These are phyloP conservation scores for Hyaloscypha variabilis DNA, from an alignment of 495 filamentous ascomycete species.

Conservation along the genomic window DNA sequence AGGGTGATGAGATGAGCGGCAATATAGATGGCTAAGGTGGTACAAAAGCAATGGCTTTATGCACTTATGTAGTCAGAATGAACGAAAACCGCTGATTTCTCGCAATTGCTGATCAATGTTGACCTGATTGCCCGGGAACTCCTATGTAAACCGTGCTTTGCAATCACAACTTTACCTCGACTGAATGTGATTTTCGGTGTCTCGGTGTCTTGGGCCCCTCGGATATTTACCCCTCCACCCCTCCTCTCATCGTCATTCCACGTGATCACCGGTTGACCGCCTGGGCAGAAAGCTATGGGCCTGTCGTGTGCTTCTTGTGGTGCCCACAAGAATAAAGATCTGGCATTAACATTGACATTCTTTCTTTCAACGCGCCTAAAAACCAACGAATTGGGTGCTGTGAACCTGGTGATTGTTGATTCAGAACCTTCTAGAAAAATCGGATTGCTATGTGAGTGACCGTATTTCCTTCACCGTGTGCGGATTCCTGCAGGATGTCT, in stretches of 20 bases:
- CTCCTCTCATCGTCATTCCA: neutral
- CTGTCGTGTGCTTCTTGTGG: neutral
- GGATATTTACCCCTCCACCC: neutral
- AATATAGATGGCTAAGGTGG: neutral
- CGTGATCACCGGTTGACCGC: neutral
- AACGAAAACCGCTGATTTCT: neutral
- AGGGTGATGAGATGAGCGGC: neutral
- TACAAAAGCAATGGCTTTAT: constrained; percentile 4
- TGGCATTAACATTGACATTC: neutral
- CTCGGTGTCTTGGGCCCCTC: too few species aligned
- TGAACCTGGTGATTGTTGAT: neutral
- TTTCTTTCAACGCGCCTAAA: neutral
- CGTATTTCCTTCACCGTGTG: constrained; percentile 6
- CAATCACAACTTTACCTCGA: too few species aligned
- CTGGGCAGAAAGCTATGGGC: neutral
- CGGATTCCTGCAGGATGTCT: neutral
- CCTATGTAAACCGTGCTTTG: neutral
- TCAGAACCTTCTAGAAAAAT: neutral
- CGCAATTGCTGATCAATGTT: neutral
- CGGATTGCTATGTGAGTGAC: constrained; percentile 8
- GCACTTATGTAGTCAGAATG: neutral
- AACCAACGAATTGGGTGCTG: neutral
- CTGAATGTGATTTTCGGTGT: too few species aligned
- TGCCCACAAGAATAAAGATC: neutral
- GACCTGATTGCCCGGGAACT: neutral